Conservation (phyloP, 2,329 filamentous ascomycete genomes). For the Monosporascus sp. region DNA sequence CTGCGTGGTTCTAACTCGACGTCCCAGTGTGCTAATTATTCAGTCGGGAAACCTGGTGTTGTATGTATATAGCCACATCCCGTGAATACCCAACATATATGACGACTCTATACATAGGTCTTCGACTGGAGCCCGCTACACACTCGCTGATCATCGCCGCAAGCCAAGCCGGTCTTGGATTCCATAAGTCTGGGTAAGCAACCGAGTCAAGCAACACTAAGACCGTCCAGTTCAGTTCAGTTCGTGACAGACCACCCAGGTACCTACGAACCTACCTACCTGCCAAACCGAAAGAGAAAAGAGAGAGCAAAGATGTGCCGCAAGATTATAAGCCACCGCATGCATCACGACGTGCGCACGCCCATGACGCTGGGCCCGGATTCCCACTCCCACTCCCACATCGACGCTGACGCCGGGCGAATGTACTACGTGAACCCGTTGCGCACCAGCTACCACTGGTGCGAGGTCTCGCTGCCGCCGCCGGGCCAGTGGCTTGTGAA, state of each 20-base stretch:
- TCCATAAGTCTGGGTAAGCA: not conserved
- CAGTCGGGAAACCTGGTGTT: not conserved
- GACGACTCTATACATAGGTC: not conserved
- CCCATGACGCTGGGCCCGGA: constrained; percentile 12
- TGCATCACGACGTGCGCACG: constrained; percentile 22
- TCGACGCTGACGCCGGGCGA: not conserved
- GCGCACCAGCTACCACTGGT: constrained; percentile 14
- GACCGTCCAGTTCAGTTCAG: not conserved
- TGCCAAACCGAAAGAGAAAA: not conserved
- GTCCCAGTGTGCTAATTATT: not conserved
- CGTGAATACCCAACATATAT: no score
- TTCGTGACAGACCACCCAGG: no score
- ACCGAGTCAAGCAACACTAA: not conserved
- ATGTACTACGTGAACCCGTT: constrained; percentile 13
- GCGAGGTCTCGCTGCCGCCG: constrained; percentile 12
- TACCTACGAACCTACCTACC: not conserved
- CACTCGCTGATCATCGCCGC: not conserved
- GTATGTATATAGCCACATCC: not conserved
- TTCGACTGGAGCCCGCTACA: not conserved
- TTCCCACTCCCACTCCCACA: constrained; percentile 3
- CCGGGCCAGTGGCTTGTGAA: not conserved
- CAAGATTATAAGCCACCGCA: constrained; percentile 14
- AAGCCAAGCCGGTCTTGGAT: not conserved
- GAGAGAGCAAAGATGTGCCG: constrained; percentile 17
- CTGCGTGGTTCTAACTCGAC: not conserved